Evolutionary conservation across 2,329 filamentous ascomycete genomes (phyloP).

Genomic region (Phyllosticta citrichinensis): DNA sequence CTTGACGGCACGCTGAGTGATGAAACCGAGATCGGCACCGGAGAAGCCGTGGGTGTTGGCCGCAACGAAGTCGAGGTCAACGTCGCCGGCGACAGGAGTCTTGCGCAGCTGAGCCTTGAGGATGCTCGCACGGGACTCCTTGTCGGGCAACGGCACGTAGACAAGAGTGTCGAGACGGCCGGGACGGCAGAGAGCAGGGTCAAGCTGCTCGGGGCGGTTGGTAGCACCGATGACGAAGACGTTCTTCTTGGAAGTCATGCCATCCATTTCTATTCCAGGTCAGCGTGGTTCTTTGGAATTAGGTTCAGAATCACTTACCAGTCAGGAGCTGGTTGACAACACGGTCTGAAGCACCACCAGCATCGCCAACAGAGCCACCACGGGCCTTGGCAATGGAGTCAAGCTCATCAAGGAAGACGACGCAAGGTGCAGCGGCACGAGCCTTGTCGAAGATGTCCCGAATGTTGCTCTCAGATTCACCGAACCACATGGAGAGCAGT

Average conservation of each 20-base stretch:
- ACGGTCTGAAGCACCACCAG: conserved; percentile 96
- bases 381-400: conserved; percentile 99
- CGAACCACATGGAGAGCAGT: conserved; percentile 99
- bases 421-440: conserved; percentile 90
- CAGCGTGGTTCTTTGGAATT: conserved; percentile 26
- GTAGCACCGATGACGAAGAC: conserved; percentile 99
- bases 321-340: conserved; percentile 99
- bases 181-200: conserved; percentile 94
- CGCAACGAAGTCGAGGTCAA: conserved; percentile 86
- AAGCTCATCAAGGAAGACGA: conserved; percentile 97
- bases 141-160: conserved; percentile 93
- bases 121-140: conserved; percentile 79
- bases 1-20: conserved; percentile 98
- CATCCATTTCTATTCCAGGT: conserved; percentile 74
- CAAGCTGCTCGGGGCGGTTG: conserved; percentile 96
- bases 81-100: conserved; percentile 80
- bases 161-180: conserved; percentile 98
- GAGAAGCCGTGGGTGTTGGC: conserved; percentile 98
- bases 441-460: conserved; percentile 99
- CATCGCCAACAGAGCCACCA: conserved; percentile 92
- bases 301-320: conserved; percentile 46
- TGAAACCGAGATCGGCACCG: conserved; percentile 97
- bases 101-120: conserved; percentile 95
- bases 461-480: conserved; percentile 99
- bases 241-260: conserved; percentile 99